Evolutionary conservation across 129 eudicot genomes (phyloP).

Genomic region (Lactuca saligna): DNA sequence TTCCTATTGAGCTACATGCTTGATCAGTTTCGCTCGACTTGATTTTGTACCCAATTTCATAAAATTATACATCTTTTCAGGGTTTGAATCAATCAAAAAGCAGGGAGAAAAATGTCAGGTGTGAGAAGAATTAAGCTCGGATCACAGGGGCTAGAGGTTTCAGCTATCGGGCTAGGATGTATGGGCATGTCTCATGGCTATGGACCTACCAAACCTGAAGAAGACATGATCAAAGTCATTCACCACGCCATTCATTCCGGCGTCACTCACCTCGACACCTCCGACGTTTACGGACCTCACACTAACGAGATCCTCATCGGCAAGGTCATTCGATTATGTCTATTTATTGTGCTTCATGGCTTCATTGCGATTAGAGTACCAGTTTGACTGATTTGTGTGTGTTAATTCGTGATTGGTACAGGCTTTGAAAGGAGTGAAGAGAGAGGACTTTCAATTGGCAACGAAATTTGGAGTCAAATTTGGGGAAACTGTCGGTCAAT

Average conservation of each 20-base stretch:
- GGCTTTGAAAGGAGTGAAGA: slow-evolving; percentile 57
- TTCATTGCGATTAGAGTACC: neutral
- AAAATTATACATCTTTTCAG: no score
- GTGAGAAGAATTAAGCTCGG: slow-evolving; percentile 44
- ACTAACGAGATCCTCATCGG: slow-evolving; percentile 50
- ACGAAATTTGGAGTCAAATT: slow-evolving; percentile 55
- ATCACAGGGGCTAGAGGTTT: slow-evolving; percentile 49
- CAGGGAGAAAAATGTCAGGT: neutral
- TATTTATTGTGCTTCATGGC: neutral
- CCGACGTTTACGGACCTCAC: slow-evolving; percentile 53
- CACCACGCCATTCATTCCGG: slow-evolving; percentile 56
- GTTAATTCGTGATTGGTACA: slow-evolving; percentile 16
- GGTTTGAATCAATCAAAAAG: neutral
- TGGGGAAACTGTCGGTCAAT: slow-evolving; percentile 1
- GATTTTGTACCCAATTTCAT: neutral
- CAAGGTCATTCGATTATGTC: slow-evolving; percentile 26
- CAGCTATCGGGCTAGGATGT: slow-evolving; percentile 50
- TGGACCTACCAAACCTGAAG: slow-evolving; percentile 48
- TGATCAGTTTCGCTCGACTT: neutral
- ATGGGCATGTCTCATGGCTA: slow-evolving; percentile 47
- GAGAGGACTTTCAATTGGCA: slow-evolving; percentile 55
- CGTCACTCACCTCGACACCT: slow-evolving; percentile 50
- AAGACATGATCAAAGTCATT: slow-evolving; percentile 44
- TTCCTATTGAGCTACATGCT: neutral
- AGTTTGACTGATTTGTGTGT: neutral